Conservation (phyloP, 371 early-diverging fungal genomes). For the Haplosporangium sp. region DNA sequence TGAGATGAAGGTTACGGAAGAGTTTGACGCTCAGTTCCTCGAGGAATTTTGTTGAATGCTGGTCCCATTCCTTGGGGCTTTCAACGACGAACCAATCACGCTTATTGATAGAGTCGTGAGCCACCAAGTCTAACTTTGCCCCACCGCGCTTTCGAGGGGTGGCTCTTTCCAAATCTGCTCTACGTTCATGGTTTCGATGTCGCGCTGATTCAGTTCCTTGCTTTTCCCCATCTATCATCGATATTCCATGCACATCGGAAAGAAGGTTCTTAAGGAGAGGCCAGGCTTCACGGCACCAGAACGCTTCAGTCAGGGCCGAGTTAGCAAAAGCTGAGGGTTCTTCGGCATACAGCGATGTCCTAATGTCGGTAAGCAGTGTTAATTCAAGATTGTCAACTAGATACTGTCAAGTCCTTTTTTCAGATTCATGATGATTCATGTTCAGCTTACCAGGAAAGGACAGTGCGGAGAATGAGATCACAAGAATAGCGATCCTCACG, state of each 20-base stretch:
- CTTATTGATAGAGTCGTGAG: slow-evolving; percentile 13
- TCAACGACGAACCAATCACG: slow-evolving; percentile 22
- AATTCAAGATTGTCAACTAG: background rate
- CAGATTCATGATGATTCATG: background rate
- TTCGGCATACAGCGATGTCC: slow-evolving; percentile 14
- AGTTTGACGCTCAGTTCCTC: slow-evolving; percentile 11
- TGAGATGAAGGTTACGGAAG: slow-evolving; percentile 28
- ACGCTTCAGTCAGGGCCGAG: slow-evolving; percentile 20
- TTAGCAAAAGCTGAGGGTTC: slow-evolving; percentile 17
- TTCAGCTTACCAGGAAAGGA: slow-evolving; percentile 4
- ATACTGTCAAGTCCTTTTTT: background rate
- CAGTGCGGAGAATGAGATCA: no score
- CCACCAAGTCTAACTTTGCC: slow-evolving; percentile 16
- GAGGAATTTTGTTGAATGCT: slow-evolving; percentile 22
- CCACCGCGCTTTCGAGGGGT: slow-evolving; percentile 18
- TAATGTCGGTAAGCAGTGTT: slow-evolving; percentile 4
- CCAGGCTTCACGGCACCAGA: slow-evolving; percentile 23
- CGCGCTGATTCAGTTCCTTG: slow-evolving; percentile 14
- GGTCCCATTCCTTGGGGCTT: slow-evolving; percentile 21
- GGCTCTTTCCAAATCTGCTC: slow-evolving; percentile 11
- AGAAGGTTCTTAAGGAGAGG: slow-evolving; percentile 25
- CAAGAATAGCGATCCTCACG: no score
- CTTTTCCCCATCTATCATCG: slow-evolving; percentile 26
- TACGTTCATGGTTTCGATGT: slow-evolving; percentile 10
- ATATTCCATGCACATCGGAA: slow-evolving; percentile 8